phyloP scores from a whole-genome alignment of 768 basidiomycete genomes.

The Boletus sp. region DNA sequence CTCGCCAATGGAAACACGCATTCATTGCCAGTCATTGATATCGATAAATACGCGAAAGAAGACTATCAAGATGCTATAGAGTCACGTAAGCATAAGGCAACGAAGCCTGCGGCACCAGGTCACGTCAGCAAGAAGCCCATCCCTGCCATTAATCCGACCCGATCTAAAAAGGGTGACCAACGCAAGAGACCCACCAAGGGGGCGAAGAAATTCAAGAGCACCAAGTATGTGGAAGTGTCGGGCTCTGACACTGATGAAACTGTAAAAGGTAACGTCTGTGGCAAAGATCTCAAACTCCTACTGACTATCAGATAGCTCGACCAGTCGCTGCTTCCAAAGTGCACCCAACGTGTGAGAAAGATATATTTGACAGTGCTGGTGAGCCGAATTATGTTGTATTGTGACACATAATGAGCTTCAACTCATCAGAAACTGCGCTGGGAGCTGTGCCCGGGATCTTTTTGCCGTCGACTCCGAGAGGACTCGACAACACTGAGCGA shows the following conservation, averaged over 20 bases:
- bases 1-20: background rate
- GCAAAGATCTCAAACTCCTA: no score
- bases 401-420: background rate
- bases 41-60: background rate
- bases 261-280: no score
- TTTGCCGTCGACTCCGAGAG: background rate
- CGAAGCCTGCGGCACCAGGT: background rate
- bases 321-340: no score
- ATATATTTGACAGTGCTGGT: background rate
- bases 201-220: no score
- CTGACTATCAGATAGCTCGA: no score
- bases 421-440: background rate
- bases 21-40: background rate
- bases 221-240: no score
- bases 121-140: background rate
- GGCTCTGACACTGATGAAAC: no score
- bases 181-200: no score
- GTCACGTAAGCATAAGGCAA: constrained; percentile 1
- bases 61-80: background rate
- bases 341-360: no score
- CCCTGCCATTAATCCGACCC: background rate
- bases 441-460: background rate
- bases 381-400: background rate
- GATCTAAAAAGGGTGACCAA: no score
- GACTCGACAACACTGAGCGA: background rate